Base-by-base conservation (phyloP, 179 eudicot genomes). In the Beta macrorhiza region DNA sequence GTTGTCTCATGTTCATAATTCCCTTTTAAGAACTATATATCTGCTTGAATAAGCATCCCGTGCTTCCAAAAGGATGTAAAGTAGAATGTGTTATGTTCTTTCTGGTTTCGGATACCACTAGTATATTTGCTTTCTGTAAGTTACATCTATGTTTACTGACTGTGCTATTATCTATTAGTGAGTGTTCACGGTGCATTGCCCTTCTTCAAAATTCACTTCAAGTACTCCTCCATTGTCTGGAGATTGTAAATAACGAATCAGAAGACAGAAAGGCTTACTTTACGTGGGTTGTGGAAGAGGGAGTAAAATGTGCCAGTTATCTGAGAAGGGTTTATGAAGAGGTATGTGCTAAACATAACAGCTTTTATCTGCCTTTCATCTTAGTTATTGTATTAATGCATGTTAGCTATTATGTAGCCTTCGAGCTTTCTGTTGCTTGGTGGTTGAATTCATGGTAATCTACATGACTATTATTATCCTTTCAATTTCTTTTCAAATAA, bases 301-400 rank as follows among this genome's bases (percentile, higher is more conserved):
- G 89, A 37, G 87, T 91, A 77, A 89, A 87, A 84, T 96, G 99
- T 70, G 98, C 98, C 81, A 70, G 86, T 89, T 87, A 89, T 86
- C 89, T 96, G 42, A 87, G 97, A 82, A 87, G 99, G 87, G 92
- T 94, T 49, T 96, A 92, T 81, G 99, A 96, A 86, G 98, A 96
- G 99, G 99, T 91, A 70, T 45, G 88, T 67, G 20, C 67, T 15
- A 53, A 75, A 22, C 42, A 20, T 5, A 56, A 72, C 45, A 67
- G 76, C 79, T 73, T 22, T n/a, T 64, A 47, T 72, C 62, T 59
- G 37, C 32, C 49, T 37, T 11, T 17, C 29, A 42, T 14, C 15
- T 42, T n/a, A 59, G 79, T 67, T 49, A 49, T 49, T 9, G 53
- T 49, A 1, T 49, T 9, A 12, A 44, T 25, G 77, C 64, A 3